Percentiles rank a stretch among this genome's conserved stretches.
These are phyloP conservation scores for Westerdykella aurantiaca DNA, from an alignment of 2,329 filamentous ascomycete species.

Conservation along the genomic window DNA sequence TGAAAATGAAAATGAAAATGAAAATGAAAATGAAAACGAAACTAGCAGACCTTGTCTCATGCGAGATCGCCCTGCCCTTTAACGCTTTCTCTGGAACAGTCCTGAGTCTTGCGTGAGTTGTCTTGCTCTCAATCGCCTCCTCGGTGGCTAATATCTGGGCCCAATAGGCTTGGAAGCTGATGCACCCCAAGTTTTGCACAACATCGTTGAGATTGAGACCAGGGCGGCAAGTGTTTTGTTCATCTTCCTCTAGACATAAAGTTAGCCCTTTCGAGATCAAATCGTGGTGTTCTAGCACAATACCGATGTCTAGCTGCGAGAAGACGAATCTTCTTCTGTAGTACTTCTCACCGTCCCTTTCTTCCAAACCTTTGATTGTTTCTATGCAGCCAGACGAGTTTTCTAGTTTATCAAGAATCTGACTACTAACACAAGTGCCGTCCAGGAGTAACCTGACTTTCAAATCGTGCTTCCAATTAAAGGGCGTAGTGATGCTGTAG, in stretches of 20 bases:
- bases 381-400: neutral
- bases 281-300: neutral
- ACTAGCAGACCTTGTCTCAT: slow-evolving; percentile 8
- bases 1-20: too few relatives aligned
- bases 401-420: slow-evolving; percentile 1
- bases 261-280: slow-evolving; percentile 4
- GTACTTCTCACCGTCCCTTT: neutral
- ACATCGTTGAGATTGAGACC: too few relatives aligned
- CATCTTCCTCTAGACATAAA: slow-evolving; percentile 2
- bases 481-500: slow-evolving; percentile 4
- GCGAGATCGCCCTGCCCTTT: slow-evolving; percentile 14
- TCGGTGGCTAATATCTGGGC: slow-evolving; percentile 3
- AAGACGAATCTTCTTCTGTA: slow-evolving; percentile 17
- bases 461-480: slow-evolving; percentile 8
- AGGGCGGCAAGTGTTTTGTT: neutral
- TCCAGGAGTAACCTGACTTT: slow-evolving; percentile 12
- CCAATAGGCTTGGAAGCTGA: slow-evolving; percentile 10
- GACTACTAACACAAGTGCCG: slow-evolving; percentile 8
- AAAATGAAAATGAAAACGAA: neutral
- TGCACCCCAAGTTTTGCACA: slow-evolving; percentile 9
- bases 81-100: slow-evolving; percentile 16
- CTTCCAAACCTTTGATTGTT: too few relatives aligned
- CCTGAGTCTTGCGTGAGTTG: slow-evolving; percentile 12
- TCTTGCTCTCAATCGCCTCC: slow-evolving; percentile 4
- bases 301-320: slow-evolving; percentile 12